A percentile compares a stretch with the other conserved stretches of the same genome.
These are phyloP conservation scores for Fusarium penzigii DNA, from an alignment of 2,329 filamentous ascomycete species.

Conservation along the genomic window DNA sequence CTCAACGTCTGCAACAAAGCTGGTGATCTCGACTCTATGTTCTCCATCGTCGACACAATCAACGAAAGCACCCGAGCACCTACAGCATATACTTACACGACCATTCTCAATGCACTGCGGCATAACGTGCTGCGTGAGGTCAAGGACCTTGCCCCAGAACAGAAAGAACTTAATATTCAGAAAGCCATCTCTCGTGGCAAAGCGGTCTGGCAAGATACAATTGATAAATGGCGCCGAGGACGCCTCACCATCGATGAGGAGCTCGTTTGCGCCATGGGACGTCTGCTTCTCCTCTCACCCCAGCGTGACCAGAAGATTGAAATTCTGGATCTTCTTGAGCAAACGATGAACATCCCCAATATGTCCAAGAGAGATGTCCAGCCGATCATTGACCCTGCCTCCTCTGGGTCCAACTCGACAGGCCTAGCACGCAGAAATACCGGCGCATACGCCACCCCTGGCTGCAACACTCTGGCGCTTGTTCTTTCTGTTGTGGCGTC, in stretches of 20 bases:
- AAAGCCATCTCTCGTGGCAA: slow-evolving; percentile 66
- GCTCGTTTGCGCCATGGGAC: slow-evolving; percentile 79
- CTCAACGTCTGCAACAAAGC: slow-evolving; percentile 77
- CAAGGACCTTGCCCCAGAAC: slow-evolving; percentile 29
- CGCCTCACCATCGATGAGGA: slow-evolving; percentile 73
- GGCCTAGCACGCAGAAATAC: slow-evolving; percentile 14
- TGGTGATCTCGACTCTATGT: slow-evolving; percentile 76
- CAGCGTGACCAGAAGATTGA: slow-evolving; percentile 64
- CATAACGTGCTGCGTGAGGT: slow-evolving; percentile 28
- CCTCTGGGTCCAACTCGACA: slow-evolving; percentile 4
- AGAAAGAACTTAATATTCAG: slow-evolving; percentile 37
- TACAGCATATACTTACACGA: slow-evolving; percentile 74
- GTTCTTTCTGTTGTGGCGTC: slow-evolving; percentile 65
- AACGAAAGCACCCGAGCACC: slow-evolving; percentile 65
- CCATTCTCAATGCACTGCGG: slow-evolving; percentile 76
- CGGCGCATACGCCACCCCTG: slow-evolving; percentile 44
- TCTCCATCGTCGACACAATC: slow-evolving; percentile 72
- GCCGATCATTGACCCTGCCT: slow-evolving; percentile 6
- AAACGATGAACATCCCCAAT: slow-evolving; percentile 76
- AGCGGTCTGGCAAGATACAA: slow-evolving; percentile 77
- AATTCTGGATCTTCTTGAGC: slow-evolving; percentile 73
- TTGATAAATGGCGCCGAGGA: slow-evolving; percentile 73
- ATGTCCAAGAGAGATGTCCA: slow-evolving; percentile 35
- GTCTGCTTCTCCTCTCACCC: slow-evolving; percentile 68
- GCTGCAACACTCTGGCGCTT: slow-evolving; percentile 65